Conservation (phyloP, 2,329 filamentous ascomycete species). For the Claviceps quebecensis region DNA sequence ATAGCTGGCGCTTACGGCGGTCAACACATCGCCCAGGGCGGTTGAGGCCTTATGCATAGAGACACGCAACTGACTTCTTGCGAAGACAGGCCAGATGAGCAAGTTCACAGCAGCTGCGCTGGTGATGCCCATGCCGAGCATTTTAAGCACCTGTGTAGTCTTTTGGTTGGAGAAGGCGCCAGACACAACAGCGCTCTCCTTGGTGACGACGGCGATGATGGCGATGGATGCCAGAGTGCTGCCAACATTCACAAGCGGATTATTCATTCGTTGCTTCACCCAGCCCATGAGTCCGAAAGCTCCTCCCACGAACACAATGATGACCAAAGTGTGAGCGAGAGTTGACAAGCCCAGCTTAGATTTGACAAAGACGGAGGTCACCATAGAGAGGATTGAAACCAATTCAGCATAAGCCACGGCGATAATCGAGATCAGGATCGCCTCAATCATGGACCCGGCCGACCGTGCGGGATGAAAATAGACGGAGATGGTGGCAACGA, state of each 20-base stretch:
- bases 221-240: constrained; percentile 72
- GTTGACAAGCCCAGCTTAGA: constrained; percentile 48
- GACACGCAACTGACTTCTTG: constrained; percentile 52
- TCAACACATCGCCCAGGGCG: constrained; percentile 63
- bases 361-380: constrained; percentile 60
- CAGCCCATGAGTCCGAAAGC: constrained; percentile 73
- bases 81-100: constrained; percentile 60
- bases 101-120: constrained; percentile 57
- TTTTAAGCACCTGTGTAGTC: constrained; percentile 45
- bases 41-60: constrained; percentile 60
- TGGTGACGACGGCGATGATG: constrained; percentile 73
- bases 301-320: constrained; percentile 67
- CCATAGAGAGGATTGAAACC: constrained; percentile 70
- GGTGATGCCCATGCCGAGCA: constrained; percentile 63
- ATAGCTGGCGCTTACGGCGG: constrained; percentile 65
- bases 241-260: constrained; percentile 64
- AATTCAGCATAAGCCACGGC: constrained; percentile 56
- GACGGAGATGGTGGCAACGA: constrained; percentile 78
- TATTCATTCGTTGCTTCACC: constrained; percentile 61
- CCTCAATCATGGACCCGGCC: constrained; percentile 74
- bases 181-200: constrained; percentile 68
- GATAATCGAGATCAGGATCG: constrained; percentile 55
- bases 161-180: constrained; percentile 58
- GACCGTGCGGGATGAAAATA: constrained; percentile 82
- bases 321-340: constrained; percentile 60